Percentiles rank a stretch among this genome's conserved stretches.
Evolutionary conservation across 257 asterid species (phyloP).

Genomic region (Orobanche coerulescens): DNA sequence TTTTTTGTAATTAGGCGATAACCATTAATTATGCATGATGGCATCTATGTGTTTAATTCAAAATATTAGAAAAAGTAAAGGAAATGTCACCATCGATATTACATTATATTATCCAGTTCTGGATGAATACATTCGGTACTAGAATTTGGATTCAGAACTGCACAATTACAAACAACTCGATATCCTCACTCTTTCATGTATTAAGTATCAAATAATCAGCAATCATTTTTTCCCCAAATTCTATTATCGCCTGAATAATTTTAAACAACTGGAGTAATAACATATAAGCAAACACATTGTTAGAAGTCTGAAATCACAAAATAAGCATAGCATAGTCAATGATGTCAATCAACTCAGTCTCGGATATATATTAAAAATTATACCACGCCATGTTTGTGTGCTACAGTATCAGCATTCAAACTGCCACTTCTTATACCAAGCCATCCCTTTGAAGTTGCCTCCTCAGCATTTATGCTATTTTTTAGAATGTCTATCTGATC

Average conservation of each 20-base stretch:
- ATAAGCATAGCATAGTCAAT: conserved; percentile 7
- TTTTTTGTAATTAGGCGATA: neutral
- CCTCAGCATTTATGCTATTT: conserved; percentile 61
- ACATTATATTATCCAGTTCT: no score
- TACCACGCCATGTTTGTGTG: conserved; percentile 98
- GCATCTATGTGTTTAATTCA: neutral
- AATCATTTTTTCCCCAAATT: neutral
- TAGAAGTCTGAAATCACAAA: neutral
- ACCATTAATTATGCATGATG: neutral
- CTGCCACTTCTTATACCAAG: conserved; percentile 57
- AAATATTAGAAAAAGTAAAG: no score
- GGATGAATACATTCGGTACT: no score
- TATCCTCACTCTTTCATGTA: neutral
- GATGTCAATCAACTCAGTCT: conserved; percentile 14
- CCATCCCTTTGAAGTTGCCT: conserved; percentile 81
- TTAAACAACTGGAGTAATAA: conserved; percentile 1
- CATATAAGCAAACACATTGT: neutral
- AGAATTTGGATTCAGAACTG: no score
- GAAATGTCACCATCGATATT: no score
- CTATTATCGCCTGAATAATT: neutral
- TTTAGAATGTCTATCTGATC: conserved; percentile 86
- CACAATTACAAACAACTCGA: neutral
- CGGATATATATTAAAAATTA: conserved; percentile 14
- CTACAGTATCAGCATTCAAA: conserved; percentile 76
- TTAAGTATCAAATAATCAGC: neutral